Base-by-base conservation (phyloP, 2,329 filamentous ascomycete species). In the Pseudopyrenochaeta lycopersici region DNA sequence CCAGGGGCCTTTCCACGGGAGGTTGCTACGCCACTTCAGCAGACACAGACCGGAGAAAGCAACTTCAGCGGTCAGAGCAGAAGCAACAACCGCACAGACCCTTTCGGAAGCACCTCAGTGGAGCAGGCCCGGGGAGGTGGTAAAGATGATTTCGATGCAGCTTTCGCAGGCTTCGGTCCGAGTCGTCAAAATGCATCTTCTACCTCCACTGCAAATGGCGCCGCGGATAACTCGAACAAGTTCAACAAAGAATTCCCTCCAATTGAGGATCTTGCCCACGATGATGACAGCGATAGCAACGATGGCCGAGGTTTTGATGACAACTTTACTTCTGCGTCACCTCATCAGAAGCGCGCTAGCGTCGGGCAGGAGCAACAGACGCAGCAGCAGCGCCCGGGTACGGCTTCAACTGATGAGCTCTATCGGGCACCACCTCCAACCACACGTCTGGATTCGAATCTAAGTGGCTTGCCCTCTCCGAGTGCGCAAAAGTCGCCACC, bases 241-340 rank as follows among this genome's bases (percentile, higher is more conserved):
- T 90, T 91, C 66, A 84, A 88, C 68, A 83, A 86, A 18, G 95
- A 98, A 72, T 98, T 98, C 71, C 95, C 95, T 29, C 95, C 94
- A 0, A 97, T 98, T 55, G 88, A 89, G n/a, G 91, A 94, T 72
- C 78, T 97, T 52, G 89, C 90, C 57, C 84, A 87, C 27, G 90
- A 93, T 52, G 91, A 94, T 20, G 89, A 96, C n/a, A 93, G 90
- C 27, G 92, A 96, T 55, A 76, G 75, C 49, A 78, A 77, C 18
- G 85, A 85, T 43, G 92, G 91, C 36, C 79, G 78, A 65, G 92
- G 93, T 0, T 98, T 98, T 70, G 94, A 96, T 44, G 95, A 99
- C 71, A 89, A 97, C 74, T 98, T 98, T 72, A 88, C 90, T 0
- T 87, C 90, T 12, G 84, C 85, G 27, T 83, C 75, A 1, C 75